Base-by-base conservation (phyloP, 129 eudicot genomes). In the Lactuca sativa region DNA sequence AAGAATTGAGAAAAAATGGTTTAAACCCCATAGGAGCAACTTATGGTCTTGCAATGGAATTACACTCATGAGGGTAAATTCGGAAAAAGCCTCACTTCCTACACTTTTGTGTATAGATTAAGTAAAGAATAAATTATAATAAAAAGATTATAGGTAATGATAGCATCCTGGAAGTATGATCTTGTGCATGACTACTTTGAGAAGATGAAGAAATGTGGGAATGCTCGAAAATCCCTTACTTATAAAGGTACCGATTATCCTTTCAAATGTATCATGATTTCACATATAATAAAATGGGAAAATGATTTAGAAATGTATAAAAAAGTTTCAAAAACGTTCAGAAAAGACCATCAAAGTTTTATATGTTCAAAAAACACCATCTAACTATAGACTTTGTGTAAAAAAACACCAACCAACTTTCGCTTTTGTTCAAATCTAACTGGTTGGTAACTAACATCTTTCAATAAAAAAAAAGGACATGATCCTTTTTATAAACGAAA, bases 1-100 rank as follows among this genome's bases (percentile, higher is more conserved):
- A 87, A 62, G 88, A 93, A 74, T 76, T 93, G 79, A 87, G 92
- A 81, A 85, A 74, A 71, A 67, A 59, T 72, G 90, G 92, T 76
- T 80, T 89, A 62, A 83, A 73, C 44, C 92, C 95, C 40, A 89
- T 80, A 57, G 90, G 88, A 75, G 96, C 97, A 57, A 93, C 92
- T 64, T 93, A 82, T 73, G 98, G 98, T 61, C 90, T 93, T 67
- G 95, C 98, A 64, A 93, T 93, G 98, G 97, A 93, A 97, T 97
- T 93, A 81, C 38, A 47, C 48, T 4, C 4, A 38, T 47, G 4
- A 47, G n/a, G 52, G n/a, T n/a, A 47, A 47, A 10, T 47, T 47
- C 3, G 52, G 0, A 12, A 47, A 47, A 47, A 38, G 44, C 44
- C 44, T 38, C 7, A 5, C 6, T 38, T 38, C 2, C 2, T 7